phyloP scores from a whole-genome alignment of 2,329 filamentous ascomycete genomes.

The Tolypocladium tropicale region DNA sequence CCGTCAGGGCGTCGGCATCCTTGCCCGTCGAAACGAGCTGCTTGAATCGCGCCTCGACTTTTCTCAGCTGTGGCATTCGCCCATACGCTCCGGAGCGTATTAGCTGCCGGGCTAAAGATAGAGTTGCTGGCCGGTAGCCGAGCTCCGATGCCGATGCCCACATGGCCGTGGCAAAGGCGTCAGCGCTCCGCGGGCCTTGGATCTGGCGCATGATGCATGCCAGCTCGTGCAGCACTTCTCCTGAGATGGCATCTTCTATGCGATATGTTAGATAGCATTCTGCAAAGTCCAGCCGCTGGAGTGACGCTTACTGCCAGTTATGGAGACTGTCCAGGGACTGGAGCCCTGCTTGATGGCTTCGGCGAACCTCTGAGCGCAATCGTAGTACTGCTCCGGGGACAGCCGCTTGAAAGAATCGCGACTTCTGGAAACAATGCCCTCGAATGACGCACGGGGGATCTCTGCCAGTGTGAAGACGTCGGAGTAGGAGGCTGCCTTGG shows the following conservation, averaged over 20 bases:
- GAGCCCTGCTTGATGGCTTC: conserved; percentile 11
- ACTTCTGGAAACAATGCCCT: conserved; percentile 7
- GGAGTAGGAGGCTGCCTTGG: conserved; percentile 1
- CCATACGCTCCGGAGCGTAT: conserved; percentile 10
- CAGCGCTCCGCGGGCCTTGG: conserved; percentile 1
- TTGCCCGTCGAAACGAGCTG: conserved; percentile 16
- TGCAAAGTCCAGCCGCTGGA: neutral
- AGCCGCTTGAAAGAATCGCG: conserved; percentile 7
- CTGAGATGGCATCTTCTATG: conserved; percentile 11
- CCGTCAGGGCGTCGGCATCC: conserved; percentile 24
- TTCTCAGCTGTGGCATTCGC: conserved; percentile 5
- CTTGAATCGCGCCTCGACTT: conserved; percentile 17
- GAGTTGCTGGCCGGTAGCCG: conserved; percentile 18
- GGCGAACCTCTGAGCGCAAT: conserved; percentile 10
- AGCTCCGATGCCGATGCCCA: conserved; percentile 21
- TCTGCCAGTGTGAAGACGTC: conserved; percentile 11
- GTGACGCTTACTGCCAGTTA: conserved; percentile 12
- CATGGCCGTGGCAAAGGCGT: conserved; percentile 12
- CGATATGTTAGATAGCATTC: neutral
- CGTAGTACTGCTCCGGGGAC: conserved; percentile 14
- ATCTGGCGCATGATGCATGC: conserved; percentile 16
- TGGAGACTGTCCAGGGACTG: conserved; percentile 9
- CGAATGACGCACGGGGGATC: conserved; percentile 13
- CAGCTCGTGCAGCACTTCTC: conserved; percentile 14
- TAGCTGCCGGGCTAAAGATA: conserved; percentile 16